Conservation (phyloP, 176 grass and related monocot genomes). For the Canna indica region DNA sequence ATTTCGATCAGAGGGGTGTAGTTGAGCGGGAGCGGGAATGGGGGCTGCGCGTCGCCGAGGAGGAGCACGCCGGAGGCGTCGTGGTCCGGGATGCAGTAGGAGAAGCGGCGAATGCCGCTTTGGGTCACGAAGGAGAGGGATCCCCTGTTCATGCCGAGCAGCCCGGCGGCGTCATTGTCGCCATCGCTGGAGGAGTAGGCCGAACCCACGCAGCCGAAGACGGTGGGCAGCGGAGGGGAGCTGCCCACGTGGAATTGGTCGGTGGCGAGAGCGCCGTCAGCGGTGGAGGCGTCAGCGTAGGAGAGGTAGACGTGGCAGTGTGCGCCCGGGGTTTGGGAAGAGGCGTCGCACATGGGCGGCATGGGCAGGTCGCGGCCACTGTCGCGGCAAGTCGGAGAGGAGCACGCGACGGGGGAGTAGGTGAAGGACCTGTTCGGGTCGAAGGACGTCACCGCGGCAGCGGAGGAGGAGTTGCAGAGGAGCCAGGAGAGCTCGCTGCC, state of each 20-base stretch:
- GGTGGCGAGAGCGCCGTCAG: slow-evolving; percentile 43
- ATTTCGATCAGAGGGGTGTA: slow-evolving; percentile 67
- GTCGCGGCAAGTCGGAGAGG: slow-evolving; percentile 42
- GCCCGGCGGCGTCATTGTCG: slow-evolving; percentile 20
- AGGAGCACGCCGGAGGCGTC: slow-evolving; percentile 53
- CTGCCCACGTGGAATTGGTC: slow-evolving; percentile 46
- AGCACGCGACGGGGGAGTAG: slow-evolving; percentile 38
- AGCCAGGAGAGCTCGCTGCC: slow-evolving; percentile 39
- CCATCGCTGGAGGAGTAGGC: slow-evolving; percentile 35
- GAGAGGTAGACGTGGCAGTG: slow-evolving; percentile 60
- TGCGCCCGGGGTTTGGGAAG: slow-evolving; percentile 11
- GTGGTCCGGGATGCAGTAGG: slow-evolving; percentile 56
- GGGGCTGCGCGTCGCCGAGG: slow-evolving; percentile 32
- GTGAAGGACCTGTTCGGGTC: slow-evolving; percentile 30
- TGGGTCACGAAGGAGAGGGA: slow-evolving; percentile 72
- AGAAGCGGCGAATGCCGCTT: slow-evolving; percentile 45
- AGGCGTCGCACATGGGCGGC: slow-evolving; percentile 38
- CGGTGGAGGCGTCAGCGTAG: slow-evolving; percentile 63
- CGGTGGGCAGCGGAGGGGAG: slow-evolving; percentile 10
- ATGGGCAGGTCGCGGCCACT: slow-evolving; percentile 51
- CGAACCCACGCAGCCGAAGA: slow-evolving; percentile 62
- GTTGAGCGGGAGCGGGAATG: slow-evolving; percentile 29
- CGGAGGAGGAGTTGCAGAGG: neutral
- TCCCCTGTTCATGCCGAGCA: slow-evolving; percentile 83
- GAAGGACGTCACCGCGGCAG: slow-evolving; percentile 16